phyloP scores from a whole-genome alignment of 1,139 yeast genomes.

The Blastobotrys illinoisensis region DNA sequence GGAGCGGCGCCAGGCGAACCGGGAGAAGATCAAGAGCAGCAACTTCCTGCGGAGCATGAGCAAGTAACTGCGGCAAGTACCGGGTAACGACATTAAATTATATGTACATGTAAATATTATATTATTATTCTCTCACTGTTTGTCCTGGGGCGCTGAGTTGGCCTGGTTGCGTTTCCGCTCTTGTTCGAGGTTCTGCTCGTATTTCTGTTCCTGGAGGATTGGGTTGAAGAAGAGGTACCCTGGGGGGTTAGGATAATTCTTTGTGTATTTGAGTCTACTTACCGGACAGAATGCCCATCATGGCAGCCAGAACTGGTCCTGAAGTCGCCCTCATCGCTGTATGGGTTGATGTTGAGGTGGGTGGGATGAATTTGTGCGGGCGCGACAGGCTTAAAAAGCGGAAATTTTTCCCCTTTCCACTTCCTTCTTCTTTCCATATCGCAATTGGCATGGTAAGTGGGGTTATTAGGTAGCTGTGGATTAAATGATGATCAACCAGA shows the following conservation, averaged over 20 bases:
- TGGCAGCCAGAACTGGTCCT: constrained; percentile 12
- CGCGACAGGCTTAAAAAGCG: background rate
- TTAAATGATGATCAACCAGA: constrained; percentile 30
- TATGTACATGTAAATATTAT: constrained; percentile 6
- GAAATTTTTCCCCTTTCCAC: background rate
- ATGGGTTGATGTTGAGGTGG: background rate
- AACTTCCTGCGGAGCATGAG: constrained; percentile 50
- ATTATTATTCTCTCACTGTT: constrained; percentile 6
- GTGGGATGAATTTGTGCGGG: background rate
- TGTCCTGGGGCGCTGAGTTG: background rate
- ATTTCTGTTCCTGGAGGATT: constrained; percentile 46
- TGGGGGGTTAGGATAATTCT: constrained; percentile 22
- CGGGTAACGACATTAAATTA: background rate
- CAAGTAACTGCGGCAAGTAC: constrained; percentile 14
- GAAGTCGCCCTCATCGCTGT: constrained; percentile 11
- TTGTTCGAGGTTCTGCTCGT: constrained; percentile 19
- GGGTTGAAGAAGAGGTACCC: constrained; percentile 73
- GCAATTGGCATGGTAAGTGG: constrained; percentile 2
- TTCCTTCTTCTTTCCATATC: constrained; percentile 1
- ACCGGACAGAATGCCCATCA: constrained; percentile 18
- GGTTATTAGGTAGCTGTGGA: background rate
- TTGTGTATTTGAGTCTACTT: constrained; percentile 7
- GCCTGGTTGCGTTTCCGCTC: constrained; percentile 4
- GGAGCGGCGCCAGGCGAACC: constrained; percentile 61
- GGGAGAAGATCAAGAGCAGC: constrained; percentile 65